Percentiles rank a stretch among this genome's conserved stretches.
Evolutionary conservation across 345 rosid genomes (phyloP).

Genomic region (Pelargonium nanum): DNA sequence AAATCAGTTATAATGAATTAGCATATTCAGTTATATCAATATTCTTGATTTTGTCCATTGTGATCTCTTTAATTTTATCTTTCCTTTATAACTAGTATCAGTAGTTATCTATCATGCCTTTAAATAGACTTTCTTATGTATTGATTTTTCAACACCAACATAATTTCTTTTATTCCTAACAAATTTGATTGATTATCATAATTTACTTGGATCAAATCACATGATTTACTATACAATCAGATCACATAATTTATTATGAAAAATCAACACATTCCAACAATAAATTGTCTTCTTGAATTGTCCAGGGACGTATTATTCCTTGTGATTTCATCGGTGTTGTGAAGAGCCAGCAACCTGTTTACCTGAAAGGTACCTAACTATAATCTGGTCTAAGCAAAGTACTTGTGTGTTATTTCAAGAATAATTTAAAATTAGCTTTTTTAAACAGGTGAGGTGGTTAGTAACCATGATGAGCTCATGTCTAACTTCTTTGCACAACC

Average conservation of each 20-base stretch:
- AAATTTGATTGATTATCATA: too few species aligned
- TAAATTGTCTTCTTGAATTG: slow-evolving; percentile 13
- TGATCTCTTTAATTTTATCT: too few species aligned
- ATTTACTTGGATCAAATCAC: too few species aligned
- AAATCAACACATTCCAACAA: background rate
- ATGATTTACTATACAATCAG: too few species aligned
- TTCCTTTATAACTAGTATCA: too few species aligned
- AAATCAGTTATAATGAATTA: too few species aligned
- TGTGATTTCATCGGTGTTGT: slow-evolving; percentile 84
- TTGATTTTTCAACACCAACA: too few species aligned
- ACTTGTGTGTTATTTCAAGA: background rate
- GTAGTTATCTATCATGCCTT: too few species aligned
- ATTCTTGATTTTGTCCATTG: too few species aligned
- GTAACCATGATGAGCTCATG: slow-evolving; percentile 97
- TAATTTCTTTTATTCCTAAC: too few species aligned
- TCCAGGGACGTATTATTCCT: slow-evolving; percentile 87
- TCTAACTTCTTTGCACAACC: slow-evolving; percentile 98
- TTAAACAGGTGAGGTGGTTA: slow-evolving; percentile 72
- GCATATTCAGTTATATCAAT: too few species aligned
- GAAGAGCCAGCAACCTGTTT: slow-evolving; percentile 92
- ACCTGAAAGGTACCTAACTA: slow-evolving; percentile 52
- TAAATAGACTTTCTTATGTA: too few species aligned
- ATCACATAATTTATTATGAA: background rate
- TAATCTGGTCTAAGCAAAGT: background rate
- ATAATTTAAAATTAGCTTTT: background rate